These are phyloP conservation scores for Fagus crenata DNA, from an alignment of 306 rosid genomes.

Conservation along the genomic window DNA sequence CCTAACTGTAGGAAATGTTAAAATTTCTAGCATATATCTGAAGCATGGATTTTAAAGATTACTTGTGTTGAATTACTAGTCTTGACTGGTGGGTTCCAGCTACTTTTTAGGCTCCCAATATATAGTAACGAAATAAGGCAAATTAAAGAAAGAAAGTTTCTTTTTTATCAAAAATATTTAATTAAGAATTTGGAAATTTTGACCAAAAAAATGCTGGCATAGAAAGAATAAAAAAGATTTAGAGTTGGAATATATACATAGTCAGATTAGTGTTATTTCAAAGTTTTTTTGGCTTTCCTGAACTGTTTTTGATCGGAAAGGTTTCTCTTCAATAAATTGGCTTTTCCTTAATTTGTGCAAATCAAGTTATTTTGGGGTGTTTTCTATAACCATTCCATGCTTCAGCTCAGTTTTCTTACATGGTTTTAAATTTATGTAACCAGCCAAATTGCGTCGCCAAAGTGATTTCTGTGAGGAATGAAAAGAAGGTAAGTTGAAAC, in stretches of 20 bases:
- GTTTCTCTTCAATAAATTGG: not conserved
- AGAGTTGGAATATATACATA: not conserved
- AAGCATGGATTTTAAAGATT: not conserved
- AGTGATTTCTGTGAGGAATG: slow-evolving; percentile 58
- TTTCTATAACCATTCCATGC: not conserved
- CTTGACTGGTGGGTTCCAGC: slow-evolving; percentile 13
- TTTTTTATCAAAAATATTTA: not conserved
- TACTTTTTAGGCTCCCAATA: not conserved
- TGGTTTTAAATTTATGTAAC: slow-evolving; percentile 21
- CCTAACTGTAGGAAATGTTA: not conserved
- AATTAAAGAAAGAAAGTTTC: not conserved
- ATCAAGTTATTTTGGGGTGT: not conserved
- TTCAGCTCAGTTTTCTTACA: slow-evolving; percentile 15
- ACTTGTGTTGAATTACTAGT: not conserved
- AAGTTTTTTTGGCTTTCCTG: not conserved
- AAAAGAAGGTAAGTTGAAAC: slow-evolving; percentile 53
- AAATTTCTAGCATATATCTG: not conserved
- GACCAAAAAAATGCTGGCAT: not conserved
- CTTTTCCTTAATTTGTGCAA: not conserved
- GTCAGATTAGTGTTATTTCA: not conserved
- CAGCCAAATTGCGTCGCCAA: slow-evolving; percentile 78
- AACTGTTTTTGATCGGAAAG: not conserved
- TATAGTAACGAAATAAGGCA: not conserved
- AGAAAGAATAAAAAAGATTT: not conserved
- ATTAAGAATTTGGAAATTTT: not conserved